Evolutionary conservation across 192 early-diverging fungal genomes (phyloP), one percentile per base, ranked within the genome.

Genomic region (Gryganskiella cystojenkinii): DNA sequence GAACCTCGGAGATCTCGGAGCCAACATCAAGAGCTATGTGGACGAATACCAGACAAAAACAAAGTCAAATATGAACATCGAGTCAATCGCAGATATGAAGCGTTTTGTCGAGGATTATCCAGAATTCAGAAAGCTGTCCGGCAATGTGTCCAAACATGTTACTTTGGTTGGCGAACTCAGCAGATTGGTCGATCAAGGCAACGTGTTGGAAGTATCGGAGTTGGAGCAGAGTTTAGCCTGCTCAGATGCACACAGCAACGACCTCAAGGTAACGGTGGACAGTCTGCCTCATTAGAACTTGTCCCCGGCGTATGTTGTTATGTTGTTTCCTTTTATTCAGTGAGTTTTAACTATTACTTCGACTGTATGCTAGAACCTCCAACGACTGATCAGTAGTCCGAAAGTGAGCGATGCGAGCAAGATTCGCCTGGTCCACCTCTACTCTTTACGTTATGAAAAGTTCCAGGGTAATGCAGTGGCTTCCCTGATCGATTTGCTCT

Each of bases 31-130:
- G 61, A 81, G 86, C 25, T 97, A 97, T 75, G 95, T 98, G 42
- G 94, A 95, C 63, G 92, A 96, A 63, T 99, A 95, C 79, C 98
- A 99, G 80, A 65, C 83, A 34, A 95, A 96, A 74, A 95, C 98
- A 19, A 89, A 96, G 72, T 94, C 92, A 6, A 92, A 92, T 53
- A 91, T 91, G 81, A 90, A 95, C 61, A 95, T 99, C 62, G 95
- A 99, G 59, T 95, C 94, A 20, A 98, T 99, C 61, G 81, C 91
- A 9, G 97, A 99, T 68, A 99, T 99, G 98, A 99, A 99, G 78
- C 87, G 92, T 50, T 99, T 99, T 89, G 95, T 99, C 11, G 96
- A 99, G 79, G 95, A 96, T 46, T 99, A 99, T 68, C 98, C 98
- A 7, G 98, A 99, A 67, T 98, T 99, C 70, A 84, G 95, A 64